Evolutionary conservation across 2,329 filamentous ascomycete species (phyloP), one percentile per base, ranked within the genome.

Genomic region (Colletotrichum tabaci): DNA sequence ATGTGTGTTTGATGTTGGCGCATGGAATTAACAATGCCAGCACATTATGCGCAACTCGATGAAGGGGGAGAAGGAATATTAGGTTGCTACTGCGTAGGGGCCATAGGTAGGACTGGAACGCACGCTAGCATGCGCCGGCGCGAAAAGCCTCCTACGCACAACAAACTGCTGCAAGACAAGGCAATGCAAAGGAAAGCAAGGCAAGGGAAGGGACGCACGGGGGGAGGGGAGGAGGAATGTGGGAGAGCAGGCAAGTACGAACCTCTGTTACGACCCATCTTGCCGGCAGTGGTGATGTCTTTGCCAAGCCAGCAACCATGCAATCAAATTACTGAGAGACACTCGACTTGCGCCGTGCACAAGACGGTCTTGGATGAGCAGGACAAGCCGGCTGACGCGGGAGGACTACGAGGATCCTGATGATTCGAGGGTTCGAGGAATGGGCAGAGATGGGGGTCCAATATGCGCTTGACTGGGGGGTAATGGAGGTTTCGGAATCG

Each of bases 261-360:
- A 72, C 70, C 70, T 72, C 70, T 60, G 71, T 72, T 72, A 46
- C 70, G 70, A 23, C 66, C 70, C 70, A 72, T 72, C 55, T 66
- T 60, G 55, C 61, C 42, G 21, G 40, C 16, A 46, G 56, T 30
- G 21, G 42, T 42, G 9, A 10, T 35, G 12, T 40, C 46, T 62
- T 7, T 50, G 66, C 67, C 70, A 71, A 72, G 70, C 70, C 66
- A 72, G 67, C 30, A 69, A 71, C 53, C 65, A 71, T 64, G 70
- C 70, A 72, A 64, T 15, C 35, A 72, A 72, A 71, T 72, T 72
- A 71, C 30, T 71, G 69, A 68, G 65, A 71, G 69, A 71, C 69
- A 71, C 23, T 53, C 65, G 60, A 44, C 16, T 61, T 49, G 49
- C 56, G 64, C 47, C 64, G 64, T 67, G 56, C 64, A 23, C 64